Conservation (phyloP, 306 rosid genomes). For the Luffa acutangula region DNA sequence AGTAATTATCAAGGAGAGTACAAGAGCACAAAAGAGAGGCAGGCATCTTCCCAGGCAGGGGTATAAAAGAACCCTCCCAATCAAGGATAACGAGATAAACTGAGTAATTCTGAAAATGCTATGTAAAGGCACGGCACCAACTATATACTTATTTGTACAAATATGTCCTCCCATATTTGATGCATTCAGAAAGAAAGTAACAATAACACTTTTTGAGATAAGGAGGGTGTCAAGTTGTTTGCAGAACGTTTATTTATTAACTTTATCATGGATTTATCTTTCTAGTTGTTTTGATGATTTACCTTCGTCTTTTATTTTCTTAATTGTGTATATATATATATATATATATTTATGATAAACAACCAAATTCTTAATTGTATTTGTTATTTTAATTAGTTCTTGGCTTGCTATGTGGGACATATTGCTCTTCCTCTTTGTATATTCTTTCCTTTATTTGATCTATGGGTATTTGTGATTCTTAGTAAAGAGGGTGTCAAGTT, state of each 20-base stretch:
- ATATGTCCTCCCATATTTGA: neutral
- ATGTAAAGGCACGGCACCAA: neutral
- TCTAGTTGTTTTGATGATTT: neutral
- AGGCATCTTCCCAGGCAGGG: neutral
- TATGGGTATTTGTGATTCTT: neutral
- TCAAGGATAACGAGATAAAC: neutral
- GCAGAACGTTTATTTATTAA: neutral
- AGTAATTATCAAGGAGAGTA: neutral
- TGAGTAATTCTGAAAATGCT: neutral
- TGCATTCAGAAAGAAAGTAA: neutral
- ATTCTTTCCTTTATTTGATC: neutral
- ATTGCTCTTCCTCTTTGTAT: neutral
- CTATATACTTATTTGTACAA: neutral
- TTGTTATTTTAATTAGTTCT: neutral
- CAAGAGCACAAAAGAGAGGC: neutral
- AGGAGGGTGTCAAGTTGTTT: neutral
- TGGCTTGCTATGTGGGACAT: neutral
- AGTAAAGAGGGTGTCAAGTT: neutral
- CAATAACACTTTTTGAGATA: neutral
- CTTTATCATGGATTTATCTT: neutral
- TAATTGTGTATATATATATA: neutral
- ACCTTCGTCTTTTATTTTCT: neutral
- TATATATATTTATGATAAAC: no score
- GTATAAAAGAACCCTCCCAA: neutral
- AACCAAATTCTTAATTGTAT: neutral